Conservation (phyloP, 352 stramenopile genomes). For the Globisporangium ultimum region DNA sequence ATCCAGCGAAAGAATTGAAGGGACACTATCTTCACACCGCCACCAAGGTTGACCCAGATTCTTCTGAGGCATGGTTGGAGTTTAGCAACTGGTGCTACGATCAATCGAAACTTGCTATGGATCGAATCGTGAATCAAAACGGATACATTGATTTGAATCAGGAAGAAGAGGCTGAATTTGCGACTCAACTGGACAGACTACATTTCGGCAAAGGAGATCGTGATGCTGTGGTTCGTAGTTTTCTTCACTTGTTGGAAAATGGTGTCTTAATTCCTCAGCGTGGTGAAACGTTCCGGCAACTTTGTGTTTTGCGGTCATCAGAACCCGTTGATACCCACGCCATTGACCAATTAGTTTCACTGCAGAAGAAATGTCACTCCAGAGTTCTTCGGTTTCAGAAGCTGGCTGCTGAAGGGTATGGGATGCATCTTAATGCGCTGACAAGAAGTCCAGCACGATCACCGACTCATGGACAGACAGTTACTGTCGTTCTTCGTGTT, state of each 20-base stretch:
- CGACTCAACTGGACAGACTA: constrained; percentile 40
- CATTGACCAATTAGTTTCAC: constrained; percentile 25
- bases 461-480: constrained; percentile 21
- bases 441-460: background rate
- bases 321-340: constrained; percentile 6
- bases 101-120: constrained; percentile 37
- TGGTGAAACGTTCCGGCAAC: constrained; percentile 30
- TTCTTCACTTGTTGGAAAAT: constrained; percentile 56
- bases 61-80: constrained; percentile 44
- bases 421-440: constrained; percentile 12
- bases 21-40: constrained; percentile 22
- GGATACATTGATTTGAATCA: constrained; percentile 48
- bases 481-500: constrained; percentile 56
- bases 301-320: constrained; percentile 21
- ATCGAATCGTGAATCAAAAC: constrained; percentile 37
- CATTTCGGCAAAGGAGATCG: constrained; percentile 23
- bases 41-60: constrained; percentile 29
- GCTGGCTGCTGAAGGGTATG: constrained; percentile 40
- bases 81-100: constrained; percentile 79
- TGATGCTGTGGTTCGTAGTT: constrained; percentile 32
- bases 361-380: constrained; percentile 32
- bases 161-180: constrained; percentile 38
- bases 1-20: constrained; percentile 9
- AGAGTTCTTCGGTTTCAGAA: constrained; percentile 34
- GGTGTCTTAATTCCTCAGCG: constrained; percentile 33